phyloP scores from a whole-genome alignment of 2,329 filamentous ascomycete genomes.

The Camillea tinctor region DNA sequence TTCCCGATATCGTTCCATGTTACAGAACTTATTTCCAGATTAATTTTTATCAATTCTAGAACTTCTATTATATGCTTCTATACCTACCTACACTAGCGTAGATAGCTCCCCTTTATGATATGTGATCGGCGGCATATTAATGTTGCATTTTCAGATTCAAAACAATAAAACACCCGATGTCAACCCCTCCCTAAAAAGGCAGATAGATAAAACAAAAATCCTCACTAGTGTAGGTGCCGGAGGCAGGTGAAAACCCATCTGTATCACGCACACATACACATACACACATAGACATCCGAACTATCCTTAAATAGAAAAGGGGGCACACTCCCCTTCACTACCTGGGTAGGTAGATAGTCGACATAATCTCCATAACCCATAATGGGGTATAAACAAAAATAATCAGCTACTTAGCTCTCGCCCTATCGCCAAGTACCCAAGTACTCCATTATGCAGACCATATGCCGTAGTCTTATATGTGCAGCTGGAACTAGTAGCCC shows the following conservation, averaged over 20 bases:
- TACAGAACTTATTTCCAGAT: background rate
- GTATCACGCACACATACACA: no score
- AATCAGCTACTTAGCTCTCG: no score
- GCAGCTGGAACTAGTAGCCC: background rate
- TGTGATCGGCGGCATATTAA: constrained; percentile 1
- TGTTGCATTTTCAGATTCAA: background rate
- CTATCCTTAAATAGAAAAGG: background rate
- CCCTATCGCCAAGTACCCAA: no score
- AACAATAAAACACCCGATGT: background rate
- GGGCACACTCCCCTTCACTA: no score
- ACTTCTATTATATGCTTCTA: constrained; percentile 1
- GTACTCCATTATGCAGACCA: background rate
- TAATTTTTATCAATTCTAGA: background rate
- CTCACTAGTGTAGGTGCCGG: background rate
- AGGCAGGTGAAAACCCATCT: background rate
- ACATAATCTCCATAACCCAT: no score
- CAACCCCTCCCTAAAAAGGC: background rate
- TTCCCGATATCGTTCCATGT: background rate
- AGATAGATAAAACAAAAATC: background rate
- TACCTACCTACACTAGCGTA: background rate
- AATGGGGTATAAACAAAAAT: no score
- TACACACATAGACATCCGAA: background rate
- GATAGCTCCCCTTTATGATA: constrained; percentile 1
- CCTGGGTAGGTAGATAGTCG: no score
- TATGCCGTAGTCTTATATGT: background rate